Base-by-base conservation (phyloP, 2,329 filamentous ascomycete genomes). In the Byssochlamys sp. region DNA sequence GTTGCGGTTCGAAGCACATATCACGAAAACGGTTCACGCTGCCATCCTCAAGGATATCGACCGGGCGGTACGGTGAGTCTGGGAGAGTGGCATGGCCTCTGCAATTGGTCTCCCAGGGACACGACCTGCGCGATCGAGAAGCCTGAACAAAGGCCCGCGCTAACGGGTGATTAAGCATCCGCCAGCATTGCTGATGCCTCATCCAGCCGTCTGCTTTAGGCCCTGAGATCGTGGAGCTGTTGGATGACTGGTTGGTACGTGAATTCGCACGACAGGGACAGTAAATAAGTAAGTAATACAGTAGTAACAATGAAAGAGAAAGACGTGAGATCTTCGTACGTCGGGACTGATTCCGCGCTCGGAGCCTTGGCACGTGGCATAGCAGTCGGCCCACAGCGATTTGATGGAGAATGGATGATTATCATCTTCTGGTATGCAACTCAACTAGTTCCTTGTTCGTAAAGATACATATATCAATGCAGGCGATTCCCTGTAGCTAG, bases 1-100 rank as follows among this genome's bases (percentile, higher is more conserved):
- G 71, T 52, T 81, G 77, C 1, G 80, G 75, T 1, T 66, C 60
- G 65, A 87, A 84, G 35, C 79, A 84, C 35, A 71, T 62, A n/a
- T 75, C 62, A 27, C 77, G 79, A 65, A 89, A 88, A 12, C 65
- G 60, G 1, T 75, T 67, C 52, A 82, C 59, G 55, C 64, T 66
- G 60, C 63, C 67, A 61, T 71, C 63, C 35, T 65, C 35, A 35
- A 78, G 69, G 12, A 60, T 58, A 52, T 67, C 57, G 5, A 71
- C 67, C 7, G 66, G 55, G 14, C 57, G 60, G 59, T 70, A 71
- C 54, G 55, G 19, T 25, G 26, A 12, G 12, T 3, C n/a, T 57
- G 48, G 1, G 60, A 62, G n/a, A 39, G 51, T 52, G 29, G 54
- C 53, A 28, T 49, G 26, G 25, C 53, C 24, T 57, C 52, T 49